phyloP scores from a whole-genome alignment of 805 yeast genomes.

The Nakazawaea sp. region DNA sequence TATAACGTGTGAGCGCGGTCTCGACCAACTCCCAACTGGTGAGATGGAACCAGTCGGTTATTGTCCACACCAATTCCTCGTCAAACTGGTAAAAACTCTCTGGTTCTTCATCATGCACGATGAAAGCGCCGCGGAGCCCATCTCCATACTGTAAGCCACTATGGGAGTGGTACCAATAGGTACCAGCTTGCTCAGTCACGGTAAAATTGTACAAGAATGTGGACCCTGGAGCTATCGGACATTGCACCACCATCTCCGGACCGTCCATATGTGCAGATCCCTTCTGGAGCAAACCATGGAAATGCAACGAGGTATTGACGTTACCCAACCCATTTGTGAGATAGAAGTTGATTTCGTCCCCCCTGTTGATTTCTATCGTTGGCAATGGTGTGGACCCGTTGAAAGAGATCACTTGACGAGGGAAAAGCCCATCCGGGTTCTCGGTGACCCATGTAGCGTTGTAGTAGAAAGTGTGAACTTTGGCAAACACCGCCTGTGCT shows the following conservation, averaged over 20 bases:
- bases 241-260: conserved; percentile 72
- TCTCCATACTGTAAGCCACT: conserved; percentile 73
- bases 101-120: conserved; percentile 42
- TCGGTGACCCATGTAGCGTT: conserved; percentile 54
- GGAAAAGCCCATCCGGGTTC: conserved; percentile 59
- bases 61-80: conserved; percentile 48
- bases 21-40: conserved; percentile 37
- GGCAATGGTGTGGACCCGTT: conserved; percentile 74
- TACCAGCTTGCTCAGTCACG: conserved; percentile 65
- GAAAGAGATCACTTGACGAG: conserved; percentile 56
- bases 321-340: conserved; percentile 55
- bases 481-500: background rate
- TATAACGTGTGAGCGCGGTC: conserved; percentile 53
- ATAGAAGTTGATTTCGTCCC: conserved; percentile 54
- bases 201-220: conserved; percentile 66
- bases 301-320: conserved; percentile 58
- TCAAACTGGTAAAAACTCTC: conserved; percentile 41
- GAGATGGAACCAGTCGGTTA: conserved; percentile 61
- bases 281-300: conserved; percentile 72
- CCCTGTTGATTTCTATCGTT: conserved; percentile 53
- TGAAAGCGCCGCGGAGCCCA: conserved; percentile 65
- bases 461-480: conserved; percentile 51
- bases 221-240: conserved; percentile 68
- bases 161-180: conserved; percentile 85
- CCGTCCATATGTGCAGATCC: conserved; percentile 68